phyloP scores from a whole-genome alignment of 2,329 filamentous ascomycete genomes.

The Xylaria sp. region DNA sequence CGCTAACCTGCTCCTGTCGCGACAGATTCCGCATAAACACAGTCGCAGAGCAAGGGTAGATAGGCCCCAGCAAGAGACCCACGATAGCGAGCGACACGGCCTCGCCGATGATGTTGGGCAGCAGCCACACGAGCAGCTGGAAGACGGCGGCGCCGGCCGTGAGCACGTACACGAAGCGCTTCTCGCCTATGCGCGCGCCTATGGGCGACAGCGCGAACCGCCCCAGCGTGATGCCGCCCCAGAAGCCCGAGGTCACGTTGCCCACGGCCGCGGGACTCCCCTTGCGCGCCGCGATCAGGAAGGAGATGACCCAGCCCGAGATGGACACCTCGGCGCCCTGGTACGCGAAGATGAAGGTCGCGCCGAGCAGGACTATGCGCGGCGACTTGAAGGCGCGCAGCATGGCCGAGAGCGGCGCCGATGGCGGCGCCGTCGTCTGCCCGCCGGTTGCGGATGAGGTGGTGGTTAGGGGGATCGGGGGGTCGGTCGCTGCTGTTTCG shows the following conservation, averaged over 20 bases:
- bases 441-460: neutral
- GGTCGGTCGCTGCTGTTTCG: conserved; percentile 59
- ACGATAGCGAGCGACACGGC: conserved; percentile 75
- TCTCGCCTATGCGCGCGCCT: conserved; percentile 76
- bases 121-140: conserved; percentile 80
- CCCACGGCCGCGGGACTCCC: conserved; percentile 78
- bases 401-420: conserved; percentile 55
- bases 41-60: conserved; percentile 79
- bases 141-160: conserved; percentile 71
- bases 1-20: conserved; percentile 68
- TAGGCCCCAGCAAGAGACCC: conserved; percentile 79
- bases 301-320: conserved; percentile 88
- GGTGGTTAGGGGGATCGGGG: neutral
- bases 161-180: conserved; percentile 72
- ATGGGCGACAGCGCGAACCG: conserved; percentile 76
- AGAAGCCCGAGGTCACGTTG: conserved; percentile 80
- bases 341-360: conserved; percentile 86
- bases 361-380: conserved; percentile 76
- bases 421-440: conserved; percentile 20
- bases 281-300: conserved; percentile 77
- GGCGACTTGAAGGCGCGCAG: conserved; percentile 61
- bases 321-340: conserved; percentile 87
- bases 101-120: conserved; percentile 79
- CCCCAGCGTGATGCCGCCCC: conserved; percentile 80
- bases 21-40: conserved; percentile 72